Base-by-base conservation (phyloP, 257 asterid species). In the Dorcoceras hygrometricum region DNA sequence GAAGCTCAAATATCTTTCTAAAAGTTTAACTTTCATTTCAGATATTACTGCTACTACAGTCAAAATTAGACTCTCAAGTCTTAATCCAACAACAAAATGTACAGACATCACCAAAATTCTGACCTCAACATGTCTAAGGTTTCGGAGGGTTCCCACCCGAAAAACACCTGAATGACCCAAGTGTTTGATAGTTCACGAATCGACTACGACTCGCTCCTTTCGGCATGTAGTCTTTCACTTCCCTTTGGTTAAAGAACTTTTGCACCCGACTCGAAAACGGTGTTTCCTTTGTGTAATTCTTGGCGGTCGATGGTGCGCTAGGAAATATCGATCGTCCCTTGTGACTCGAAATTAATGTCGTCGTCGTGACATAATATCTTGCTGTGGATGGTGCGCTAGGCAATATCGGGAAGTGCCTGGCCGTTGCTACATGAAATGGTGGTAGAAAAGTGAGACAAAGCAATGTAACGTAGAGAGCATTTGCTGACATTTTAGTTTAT, bases 151-250 rank as follows among this genome's bases (percentile, higher is more conserved):
- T 23, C 59, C 53, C 43, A 36, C 32, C 57, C 0, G 65, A 57
- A 0, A 62, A 25, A 59, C 84, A 80, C 19, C 64, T 53, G 3
- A 39, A 66, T 9, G 75, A 55, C 11, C 79, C 77, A 20, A 70
- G 56, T 6, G 78, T 66, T 4, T 66, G 76, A 26, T 62, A 64
- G 46, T 82, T 82, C n/a, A 76, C 79, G 6, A 20, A 74, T 23
- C 84, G 80, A 25, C 87, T 82, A 1, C 65, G 84, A 48, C 70
- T 63, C 3, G 76, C 23, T 9, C 82, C 87, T 57, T 82, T 82
- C 0, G 87, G 84, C 77, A 68, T 66, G 66, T 84, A 82, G 36
- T 71, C 62, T 63, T 62, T 69, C 20, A 79, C 67, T 57, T 57
- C 75, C 34, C 58, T 72, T 58, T 61, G 71, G 28, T 46, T 63